A percentile compares a stretch with the other conserved stretches of the same genome.
These are phyloP conservation scores for Cryphonectria radicalis DNA, from an alignment of 2,329 filamentous ascomycete genomes.

Conservation along the genomic window DNA sequence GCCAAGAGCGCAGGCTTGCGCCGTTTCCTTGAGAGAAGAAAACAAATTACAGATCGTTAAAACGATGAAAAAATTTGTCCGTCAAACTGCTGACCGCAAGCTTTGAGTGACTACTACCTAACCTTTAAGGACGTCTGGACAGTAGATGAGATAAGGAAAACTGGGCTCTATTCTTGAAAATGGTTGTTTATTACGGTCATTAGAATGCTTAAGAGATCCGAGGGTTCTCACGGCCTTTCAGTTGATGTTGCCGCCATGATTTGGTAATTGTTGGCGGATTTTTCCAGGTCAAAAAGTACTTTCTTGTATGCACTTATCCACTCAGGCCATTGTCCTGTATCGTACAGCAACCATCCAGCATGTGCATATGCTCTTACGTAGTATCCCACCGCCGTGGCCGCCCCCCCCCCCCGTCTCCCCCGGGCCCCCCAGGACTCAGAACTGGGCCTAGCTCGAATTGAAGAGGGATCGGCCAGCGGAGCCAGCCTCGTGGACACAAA, in stretches of 20 bases:
- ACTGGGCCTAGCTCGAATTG: slow-evolving; percentile 23
- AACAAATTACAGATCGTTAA: too few species aligned
- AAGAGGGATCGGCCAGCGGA: slow-evolving; percentile 23
- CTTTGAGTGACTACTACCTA: too few species aligned
- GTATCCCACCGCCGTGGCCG: not conserved
- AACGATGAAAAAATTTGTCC: too few species aligned
- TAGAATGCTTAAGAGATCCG: too few species aligned
- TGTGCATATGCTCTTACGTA: not conserved
- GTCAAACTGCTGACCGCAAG: too few species aligned
- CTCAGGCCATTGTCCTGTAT: not conserved
- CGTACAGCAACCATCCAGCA: not conserved
- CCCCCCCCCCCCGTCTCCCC: not conserved
- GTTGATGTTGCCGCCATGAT: not conserved
- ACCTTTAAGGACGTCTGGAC: too few species aligned
- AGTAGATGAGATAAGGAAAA: too few species aligned
- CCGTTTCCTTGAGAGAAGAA: not conserved
- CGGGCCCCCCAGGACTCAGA: not conserved
- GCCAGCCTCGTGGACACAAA: slow-evolving; percentile 2
- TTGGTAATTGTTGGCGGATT: not conserved
- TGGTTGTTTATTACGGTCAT: too few species aligned
- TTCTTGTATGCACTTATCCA: not conserved
- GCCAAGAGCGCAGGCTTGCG: not conserved
- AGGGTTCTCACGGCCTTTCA: too few species aligned
- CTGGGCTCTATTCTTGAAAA: too few species aligned
- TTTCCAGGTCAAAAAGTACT: not conserved